These are phyloP conservation scores for Fraxinus greggii DNA, from an alignment of 305 asterid species.

Conservation along the genomic window DNA sequence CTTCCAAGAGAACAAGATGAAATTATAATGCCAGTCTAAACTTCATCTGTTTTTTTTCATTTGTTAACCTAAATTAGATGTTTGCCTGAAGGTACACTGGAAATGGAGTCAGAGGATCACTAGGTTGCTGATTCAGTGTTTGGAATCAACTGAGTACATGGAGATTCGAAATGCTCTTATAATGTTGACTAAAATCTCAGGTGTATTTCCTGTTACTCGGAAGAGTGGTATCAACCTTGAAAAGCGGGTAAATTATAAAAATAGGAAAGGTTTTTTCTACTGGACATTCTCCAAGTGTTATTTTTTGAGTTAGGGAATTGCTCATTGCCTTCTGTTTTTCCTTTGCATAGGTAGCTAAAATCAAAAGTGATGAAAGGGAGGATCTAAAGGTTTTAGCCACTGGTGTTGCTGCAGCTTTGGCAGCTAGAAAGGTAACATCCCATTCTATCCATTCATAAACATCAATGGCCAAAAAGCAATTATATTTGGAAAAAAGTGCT, in stretches of 20 bases:
- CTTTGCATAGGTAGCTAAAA: slow-evolving; percentile 82
- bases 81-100: slow-evolving; percentile 86
- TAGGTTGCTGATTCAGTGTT: slow-evolving; percentile 87
- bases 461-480: background rate
- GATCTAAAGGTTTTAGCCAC: slow-evolving; percentile 99
- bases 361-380: slow-evolving; percentile 95
- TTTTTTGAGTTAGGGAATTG: slow-evolving; percentile 12
- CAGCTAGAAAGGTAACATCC: slow-evolving; percentile 82
- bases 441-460: slow-evolving; percentile 6
- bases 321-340: slow-evolving; percentile 17
- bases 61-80: background rate
- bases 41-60: slow-evolving; percentile 6
- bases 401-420: slow-evolving; percentile 97
- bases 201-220: slow-evolving; percentile 95
- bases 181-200: slow-evolving; percentile 79
- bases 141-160: slow-evolving; percentile 96
- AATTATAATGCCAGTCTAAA: slow-evolving; percentile 6
- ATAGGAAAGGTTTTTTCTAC: slow-evolving; percentile 5
- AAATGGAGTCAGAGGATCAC: slow-evolving; percentile 99
- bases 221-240: slow-evolving; percentile 98
- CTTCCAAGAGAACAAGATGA: background rate
- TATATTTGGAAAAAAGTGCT: background rate
- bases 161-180: slow-evolving; percentile 97
- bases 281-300: slow-evolving; percentile 7
- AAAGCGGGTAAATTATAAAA: slow-evolving; percentile 66